Evolutionary conservation across 2,329 filamentous ascomycete genomes (phyloP).

Genomic region (Colletotrichum orchidophilum): DNA sequence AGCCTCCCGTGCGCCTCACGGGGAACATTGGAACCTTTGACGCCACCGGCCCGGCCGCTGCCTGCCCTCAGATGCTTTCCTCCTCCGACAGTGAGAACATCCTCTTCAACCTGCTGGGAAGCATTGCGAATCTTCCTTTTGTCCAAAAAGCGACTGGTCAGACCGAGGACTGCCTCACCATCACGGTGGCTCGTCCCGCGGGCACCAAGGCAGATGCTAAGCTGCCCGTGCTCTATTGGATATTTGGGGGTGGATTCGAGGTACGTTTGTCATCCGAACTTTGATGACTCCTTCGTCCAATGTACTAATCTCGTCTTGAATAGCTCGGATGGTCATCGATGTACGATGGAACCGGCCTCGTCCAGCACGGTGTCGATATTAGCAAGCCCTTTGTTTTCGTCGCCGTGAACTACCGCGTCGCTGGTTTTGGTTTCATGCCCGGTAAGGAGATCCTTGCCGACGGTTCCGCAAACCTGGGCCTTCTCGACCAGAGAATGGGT

Average conservation of each 20-base stretch:
- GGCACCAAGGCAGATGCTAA: constrained; percentile 52
- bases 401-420: constrained; percentile 71
- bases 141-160: constrained; percentile 53
- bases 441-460: constrained; percentile 65
- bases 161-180: constrained; percentile 61
- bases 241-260: constrained; percentile 62
- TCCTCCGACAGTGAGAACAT: constrained; percentile 33
- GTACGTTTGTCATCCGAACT: not conserved
- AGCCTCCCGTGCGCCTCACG: constrained; percentile 63
- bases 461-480: constrained; percentile 66
- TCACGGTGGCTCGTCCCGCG: constrained; percentile 58
- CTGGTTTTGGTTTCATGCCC: constrained; percentile 69
- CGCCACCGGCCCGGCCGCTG: constrained; percentile 56
- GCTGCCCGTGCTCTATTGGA: constrained; percentile 66
- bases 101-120: constrained; percentile 48
- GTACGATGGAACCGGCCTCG: constrained; percentile 48
- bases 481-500: constrained; percentile 68
- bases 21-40: constrained; percentile 59
- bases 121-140: constrained; percentile 53
- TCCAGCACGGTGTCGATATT: constrained; percentile 47
- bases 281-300: not conserved
- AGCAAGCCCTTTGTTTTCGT: constrained; percentile 70
- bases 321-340: constrained; percentile 42
- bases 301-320: not conserved
- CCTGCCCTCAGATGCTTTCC: constrained; percentile 68